Evolutionary conservation across 306 rosid genomes (phyloP), one percentile per base, ranked within the genome.

Genomic region (Astragalus membranaceus): DNA sequence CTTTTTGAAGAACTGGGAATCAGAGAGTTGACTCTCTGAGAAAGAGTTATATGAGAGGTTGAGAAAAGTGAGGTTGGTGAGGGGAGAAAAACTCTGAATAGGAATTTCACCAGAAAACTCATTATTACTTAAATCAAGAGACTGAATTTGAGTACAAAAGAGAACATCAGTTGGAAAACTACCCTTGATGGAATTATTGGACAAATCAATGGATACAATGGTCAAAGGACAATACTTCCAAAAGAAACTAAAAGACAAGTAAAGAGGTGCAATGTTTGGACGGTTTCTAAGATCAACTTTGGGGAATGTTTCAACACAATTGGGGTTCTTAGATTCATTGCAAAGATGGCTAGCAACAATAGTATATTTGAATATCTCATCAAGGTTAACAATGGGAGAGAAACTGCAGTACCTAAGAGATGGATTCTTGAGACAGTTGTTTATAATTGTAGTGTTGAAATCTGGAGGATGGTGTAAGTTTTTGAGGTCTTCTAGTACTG

Each of bases 301-400:
- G 3, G 89, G 84, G 76, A 89, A 89, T 0, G 93, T 73, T 4
- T 89, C 89, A 3, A 74, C 79, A 3, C 93, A 89, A 64, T 78
- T 80, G 1, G 89, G 91, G 57, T 87, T 87, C 55, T 70, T 83
- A 5, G 93, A 87, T 61, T 87, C 91, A 16, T 87, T 89, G 81
- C 91, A 89, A 14, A 89, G 88, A 79, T 85, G 89, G 67, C 91
- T 84, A 41, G 93, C 91, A 32, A 89, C 93, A 65, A 87, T 85
- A 70, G 88, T 83, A 48, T 55, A 82, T 55, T 83, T 87, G 86
- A 89, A 89, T 52, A 89, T 80, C 72, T 89, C 91, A 58, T 69
- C 79, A 17, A 87, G 69, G 75, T 84, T 17, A 2, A 59, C 72
- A 78, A 68, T 74, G 3, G 86, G 84, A 29, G 82, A 77, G 43